Conservation (phyloP, 148 eudicot species). For the Diospyros kaki region DNA sequence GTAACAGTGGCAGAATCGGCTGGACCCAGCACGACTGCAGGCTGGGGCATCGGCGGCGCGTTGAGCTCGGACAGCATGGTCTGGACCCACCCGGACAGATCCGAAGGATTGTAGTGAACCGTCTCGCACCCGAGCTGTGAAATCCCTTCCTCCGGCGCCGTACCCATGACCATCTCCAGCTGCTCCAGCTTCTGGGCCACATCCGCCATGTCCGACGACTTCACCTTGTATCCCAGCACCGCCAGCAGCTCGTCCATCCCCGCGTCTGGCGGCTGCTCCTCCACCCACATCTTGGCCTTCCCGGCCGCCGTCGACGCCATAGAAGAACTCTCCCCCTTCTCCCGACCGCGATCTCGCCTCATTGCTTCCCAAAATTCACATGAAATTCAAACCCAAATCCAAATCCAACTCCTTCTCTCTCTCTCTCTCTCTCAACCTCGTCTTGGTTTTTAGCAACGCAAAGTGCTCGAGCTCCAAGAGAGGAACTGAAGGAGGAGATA, state of each 20-base stretch:
- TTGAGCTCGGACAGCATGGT: slow-evolving; percentile 65
- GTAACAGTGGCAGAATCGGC: slow-evolving; percentile 2
- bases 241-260: slow-evolving; percentile 74
- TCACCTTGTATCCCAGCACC: slow-evolving; percentile 77
- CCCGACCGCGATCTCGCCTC: slow-evolving; percentile 42
- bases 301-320: slow-evolving; percentile 13
- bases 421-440: background rate
- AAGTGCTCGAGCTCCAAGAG: slow-evolving; percentile 44
- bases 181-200: slow-evolving; percentile 75
- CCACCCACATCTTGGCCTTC: slow-evolving; percentile 45
- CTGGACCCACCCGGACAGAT: slow-evolving; percentile 73
- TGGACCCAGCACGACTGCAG: background rate
- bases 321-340: slow-evolving; percentile 15
- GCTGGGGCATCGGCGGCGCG: background rate
- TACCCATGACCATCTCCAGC: slow-evolving; percentile 61
- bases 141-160: slow-evolving; percentile 40
- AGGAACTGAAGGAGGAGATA: slow-evolving; percentile 34
- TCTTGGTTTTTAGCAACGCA: background rate
- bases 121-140: slow-evolving; percentile 43
- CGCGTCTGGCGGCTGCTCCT: slow-evolving; percentile 29
- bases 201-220: slow-evolving; percentile 63
- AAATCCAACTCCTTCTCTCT: background rate
- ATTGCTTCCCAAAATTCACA: slow-evolving; percentile 10
- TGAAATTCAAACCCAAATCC: background rate
- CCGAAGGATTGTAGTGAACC: slow-evolving; percentile 81